These are phyloP conservation scores for Citrullus colocynthis DNA, from an alignment of 306 rosid species.

Conservation along the genomic window DNA sequence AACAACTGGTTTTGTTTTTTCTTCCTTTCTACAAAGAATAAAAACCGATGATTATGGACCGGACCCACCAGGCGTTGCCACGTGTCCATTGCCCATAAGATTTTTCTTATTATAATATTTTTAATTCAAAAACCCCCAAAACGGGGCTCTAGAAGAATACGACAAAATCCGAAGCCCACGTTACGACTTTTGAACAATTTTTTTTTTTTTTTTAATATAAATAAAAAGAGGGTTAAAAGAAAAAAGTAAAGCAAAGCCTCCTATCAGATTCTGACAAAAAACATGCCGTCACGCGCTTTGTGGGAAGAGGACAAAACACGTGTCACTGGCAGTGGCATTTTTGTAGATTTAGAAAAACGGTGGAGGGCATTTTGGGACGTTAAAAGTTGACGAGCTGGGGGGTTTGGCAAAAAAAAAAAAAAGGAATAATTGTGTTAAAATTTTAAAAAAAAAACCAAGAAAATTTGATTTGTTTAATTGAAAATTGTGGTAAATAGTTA, in stretches of 20 bases:
- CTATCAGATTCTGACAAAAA: constrained; percentile 36
- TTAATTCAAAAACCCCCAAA: neutral
- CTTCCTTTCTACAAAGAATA: constrained; percentile 12
- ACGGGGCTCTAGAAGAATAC: constrained; percentile 29
- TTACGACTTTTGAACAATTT: neutral
- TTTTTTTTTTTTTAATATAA: no score
- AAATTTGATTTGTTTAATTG: no score
- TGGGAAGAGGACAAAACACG: constrained; percentile 46
- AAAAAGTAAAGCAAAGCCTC: neutral
- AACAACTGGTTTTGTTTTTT: constrained; percentile 11
- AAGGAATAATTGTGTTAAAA: no score
- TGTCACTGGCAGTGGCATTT: constrained; percentile 31
- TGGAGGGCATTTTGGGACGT: constrained; percentile 18
- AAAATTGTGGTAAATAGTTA: no score
- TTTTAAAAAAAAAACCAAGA: no score
- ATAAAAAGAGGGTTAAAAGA: neutral
- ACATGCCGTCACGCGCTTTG: constrained; percentile 54
- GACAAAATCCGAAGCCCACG: constrained; percentile 43
- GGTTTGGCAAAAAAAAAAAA: constrained; percentile 11
- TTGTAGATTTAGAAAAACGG: neutral
- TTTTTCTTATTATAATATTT: neutral
- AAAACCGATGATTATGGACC: neutral
- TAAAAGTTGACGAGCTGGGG: neutral
- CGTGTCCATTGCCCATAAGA: constrained; percentile 25
- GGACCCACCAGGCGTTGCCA: constrained; percentile 28